Conservation (phyloP, 257 asterid species). For the Oldenlandia corymbosa region DNA sequence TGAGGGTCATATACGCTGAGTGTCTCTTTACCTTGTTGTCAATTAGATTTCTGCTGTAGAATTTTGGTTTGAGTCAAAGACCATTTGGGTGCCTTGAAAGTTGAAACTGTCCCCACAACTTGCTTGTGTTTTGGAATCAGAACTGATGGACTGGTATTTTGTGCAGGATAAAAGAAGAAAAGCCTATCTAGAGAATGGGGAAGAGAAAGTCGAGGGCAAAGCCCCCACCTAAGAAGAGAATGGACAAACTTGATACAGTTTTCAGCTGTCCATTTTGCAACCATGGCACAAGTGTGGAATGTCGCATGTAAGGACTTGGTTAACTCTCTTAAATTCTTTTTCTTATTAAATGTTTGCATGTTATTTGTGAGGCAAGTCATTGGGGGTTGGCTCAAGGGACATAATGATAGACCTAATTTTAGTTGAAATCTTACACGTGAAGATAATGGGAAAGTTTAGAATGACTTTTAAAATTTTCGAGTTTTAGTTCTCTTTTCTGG, state of each 20-base stretch:
- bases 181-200: conserved; percentile 50
- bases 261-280: conserved; percentile 96
- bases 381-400: not conserved
- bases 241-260: conserved; percentile 95
- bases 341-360: not conserved
- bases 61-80: not conserved
- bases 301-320: conserved; percentile 55
- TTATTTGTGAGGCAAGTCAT: not conserved
- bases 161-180: not conserved
- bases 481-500: too few species aligned
- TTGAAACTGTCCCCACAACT: not conserved
- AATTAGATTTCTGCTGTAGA: not conserved
- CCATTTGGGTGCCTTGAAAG: not conserved
- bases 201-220: conserved; percentile 94
- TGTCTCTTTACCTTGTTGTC: not conserved
- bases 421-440: not conserved
- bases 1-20: too few species aligned
- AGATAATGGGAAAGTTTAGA: not conserved
- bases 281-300: conserved; percentile 88
- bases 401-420: not conserved
- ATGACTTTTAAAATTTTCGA: not conserved
- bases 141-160: not conserved
- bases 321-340: not conserved
- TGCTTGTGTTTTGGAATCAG: not conserved
- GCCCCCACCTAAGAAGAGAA: conserved; percentile 87